phyloP scores from a whole-genome alignment of 169 alveolate species.

The Cryptosporidium parvum region DNA sequence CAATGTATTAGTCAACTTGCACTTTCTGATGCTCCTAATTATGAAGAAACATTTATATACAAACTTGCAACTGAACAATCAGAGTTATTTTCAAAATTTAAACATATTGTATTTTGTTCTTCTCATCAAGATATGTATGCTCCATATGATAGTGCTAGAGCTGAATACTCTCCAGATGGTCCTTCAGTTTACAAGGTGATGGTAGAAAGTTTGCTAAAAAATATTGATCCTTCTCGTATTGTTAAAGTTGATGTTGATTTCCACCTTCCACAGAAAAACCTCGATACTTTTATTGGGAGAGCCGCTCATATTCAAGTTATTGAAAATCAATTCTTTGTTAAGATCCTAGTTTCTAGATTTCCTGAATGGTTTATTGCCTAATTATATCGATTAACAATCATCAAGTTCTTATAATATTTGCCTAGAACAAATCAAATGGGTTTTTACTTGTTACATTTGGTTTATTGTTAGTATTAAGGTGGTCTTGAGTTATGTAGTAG shows the following conservation, averaged over 20 bases:
- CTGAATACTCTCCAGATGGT: conserved; percentile 84
- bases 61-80: conserved; percentile 84
- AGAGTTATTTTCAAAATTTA: conserved; percentile 80
- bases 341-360: conserved; percentile 87
- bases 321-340: conserved; percentile 91
- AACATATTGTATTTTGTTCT: conserved; percentile 84
- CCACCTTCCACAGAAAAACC: conserved; percentile 86
- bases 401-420: not conserved
- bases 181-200: conserved; percentile 83
- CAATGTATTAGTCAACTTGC: conserved; percentile 87
- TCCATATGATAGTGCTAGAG: conserved; percentile 92
- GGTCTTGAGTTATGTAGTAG: not conserved
- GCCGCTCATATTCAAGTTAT: conserved; percentile 95
- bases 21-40: conserved; percentile 83
- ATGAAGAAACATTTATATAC: conserved; percentile 87
- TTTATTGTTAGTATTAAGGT: too few relatives aligned
- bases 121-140: conserved; percentile 92
- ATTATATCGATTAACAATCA: not conserved
- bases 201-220: conserved; percentile 85
- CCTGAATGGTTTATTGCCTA: conserved; percentile 84
- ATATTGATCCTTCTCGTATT: conserved; percentile 80
- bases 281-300: conserved; percentile 93
- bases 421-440: not conserved
- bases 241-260: conserved; percentile 91
- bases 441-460: not conserved